A percentile compares a stretch with the other conserved stretches of the same genome.
phyloP scores from a whole-genome alignment of 441 rosid species.

The Populus hybrid region DNA sequence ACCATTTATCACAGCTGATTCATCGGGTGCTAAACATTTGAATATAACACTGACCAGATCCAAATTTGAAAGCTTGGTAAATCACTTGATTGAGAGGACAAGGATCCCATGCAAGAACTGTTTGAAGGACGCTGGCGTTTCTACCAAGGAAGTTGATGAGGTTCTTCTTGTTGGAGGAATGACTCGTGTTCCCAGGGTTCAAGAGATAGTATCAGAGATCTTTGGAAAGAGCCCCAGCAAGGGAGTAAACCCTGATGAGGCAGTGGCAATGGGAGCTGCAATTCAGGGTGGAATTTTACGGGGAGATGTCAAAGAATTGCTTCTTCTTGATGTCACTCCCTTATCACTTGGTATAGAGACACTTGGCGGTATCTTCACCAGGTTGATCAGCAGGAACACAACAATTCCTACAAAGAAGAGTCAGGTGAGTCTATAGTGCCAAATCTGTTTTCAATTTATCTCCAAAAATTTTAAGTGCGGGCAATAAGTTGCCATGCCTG shows the following conservation, averaged over 20 bases:
- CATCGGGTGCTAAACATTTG: conserved; percentile 88
- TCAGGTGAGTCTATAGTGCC: conserved; percentile 46
- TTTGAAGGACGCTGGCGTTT: conserved; percentile 81
- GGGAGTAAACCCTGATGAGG: conserved; percentile 98
- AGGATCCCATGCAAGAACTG: conserved; percentile 76
- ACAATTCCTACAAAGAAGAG: conserved; percentile 97
- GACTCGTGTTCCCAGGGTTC: conserved; percentile 97
- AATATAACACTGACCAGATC: conserved; percentile 81
- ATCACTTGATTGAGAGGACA: conserved; percentile 81
- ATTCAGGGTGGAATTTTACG: conserved; percentile 97
- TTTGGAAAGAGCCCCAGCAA: conserved; percentile 90
- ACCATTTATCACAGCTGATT: conserved; percentile 92
- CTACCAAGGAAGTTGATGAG: conserved; percentile 82
- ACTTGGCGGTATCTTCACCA: conserved; percentile 87
- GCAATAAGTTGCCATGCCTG: background rate
- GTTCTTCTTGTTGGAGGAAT: conserved; percentile 96
- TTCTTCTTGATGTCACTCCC: conserved; percentile 92
- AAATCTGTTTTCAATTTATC: background rate
- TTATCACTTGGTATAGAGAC: conserved; percentile 96
- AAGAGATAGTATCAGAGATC: conserved; percentile 68
- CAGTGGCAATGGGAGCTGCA: conserved; percentile 98
- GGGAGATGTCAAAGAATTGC: conserved; percentile 91
- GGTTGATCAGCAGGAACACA: conserved; percentile 79
- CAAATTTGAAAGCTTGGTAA: conserved; percentile 71
- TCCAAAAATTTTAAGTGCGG: background rate